phyloP scores from a whole-genome alignment of 2,329 filamentous ascomycete species.

The Ascochyta lentis region DNA sequence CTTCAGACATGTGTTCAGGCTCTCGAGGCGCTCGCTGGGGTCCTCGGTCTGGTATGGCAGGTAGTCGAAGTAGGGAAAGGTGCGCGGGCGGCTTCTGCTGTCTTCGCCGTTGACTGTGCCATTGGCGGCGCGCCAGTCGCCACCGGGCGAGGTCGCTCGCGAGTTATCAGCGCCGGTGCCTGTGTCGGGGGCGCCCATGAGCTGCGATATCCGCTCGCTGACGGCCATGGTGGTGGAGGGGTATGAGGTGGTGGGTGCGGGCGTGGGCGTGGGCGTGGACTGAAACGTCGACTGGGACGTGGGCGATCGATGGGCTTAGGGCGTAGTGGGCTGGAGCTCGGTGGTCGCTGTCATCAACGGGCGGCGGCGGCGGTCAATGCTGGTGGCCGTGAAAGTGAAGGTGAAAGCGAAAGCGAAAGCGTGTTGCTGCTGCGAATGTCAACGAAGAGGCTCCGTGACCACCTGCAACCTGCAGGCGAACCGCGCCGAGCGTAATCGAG shows the following conservation, averaged over 20 bases:
- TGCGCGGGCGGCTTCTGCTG: constrained; percentile 78
- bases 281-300: background rate
- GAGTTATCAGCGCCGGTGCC: constrained; percentile 72
- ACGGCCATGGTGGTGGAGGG: constrained; percentile 44
- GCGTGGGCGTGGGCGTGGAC: constrained; percentile 11
- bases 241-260: constrained; percentile 20
- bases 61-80: constrained; percentile 90
- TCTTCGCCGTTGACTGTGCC: constrained; percentile 56
- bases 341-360: constrained; percentile 10
- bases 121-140: constrained; percentile 62
- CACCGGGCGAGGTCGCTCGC: constrained; percentile 83
- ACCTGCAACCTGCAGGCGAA: constrained; percentile 13
- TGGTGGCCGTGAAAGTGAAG: background rate
- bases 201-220: constrained; percentile 52
- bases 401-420: background rate
- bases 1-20: constrained; percentile 86
- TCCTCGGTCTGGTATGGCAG: constrained; percentile 89
- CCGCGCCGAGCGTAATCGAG: constrained; percentile 12
- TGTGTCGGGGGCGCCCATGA: constrained; percentile 49
- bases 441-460: constrained; percentile 15
- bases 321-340: constrained; percentile 12
- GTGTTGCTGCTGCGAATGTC: constrained; percentile 5
- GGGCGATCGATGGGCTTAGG: constrained; percentile 13
- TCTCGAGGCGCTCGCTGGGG: constrained; percentile 76
- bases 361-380: constrained; percentile 5